Evolutionary conservation across 192 early-diverging fungal genomes (phyloP), one percentile per base, ranked within the genome.

Genomic region (Jimgerdemannia flammicorona): DNA sequence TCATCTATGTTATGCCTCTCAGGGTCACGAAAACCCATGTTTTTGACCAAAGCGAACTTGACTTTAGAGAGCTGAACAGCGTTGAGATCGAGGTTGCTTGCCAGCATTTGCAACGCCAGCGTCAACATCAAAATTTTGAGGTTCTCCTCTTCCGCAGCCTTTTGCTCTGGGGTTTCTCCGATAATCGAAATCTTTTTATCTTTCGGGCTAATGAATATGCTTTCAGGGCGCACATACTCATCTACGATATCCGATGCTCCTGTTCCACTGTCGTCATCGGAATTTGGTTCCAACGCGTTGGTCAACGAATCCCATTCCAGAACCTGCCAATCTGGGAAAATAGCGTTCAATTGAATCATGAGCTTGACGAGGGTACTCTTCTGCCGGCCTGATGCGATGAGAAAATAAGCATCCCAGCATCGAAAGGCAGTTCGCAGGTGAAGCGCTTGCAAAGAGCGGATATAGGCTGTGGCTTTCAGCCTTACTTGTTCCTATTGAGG

Each of bases 391-490:
- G 76, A 67, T 3, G 85, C 82, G 3, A 69, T 68, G 40, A 84
- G 64, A 71, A 90, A 90, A 73, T 87, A 81, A 14, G 81, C 81
- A 70, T 90, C 87, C 88, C 88, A 90, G 9, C 87, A 85, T 67
- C 86, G 84, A 49, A 90, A 80, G 0, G 87, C 85, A 43, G 86
- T 82, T 43, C 77, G 66, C 4, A 88, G 44, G 75, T 88, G 85
- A 2, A 81, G 72, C 2, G 84, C 80, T 66, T 84, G 83, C 43
- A 90, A 75, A 6, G 87, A 73, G 41, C 83, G 78, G 4, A 90
- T 70, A 42, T 84, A 78, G 2, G 85, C 76, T 42, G 74, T 80
- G 8, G 88, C 85, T 74, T 89, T 89, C 14, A 83, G 80, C 41
- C 88, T 79, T 3, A 87, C 86, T 71, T 80, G 77, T 74, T 88